Evolutionary conservation across 2,329 filamentous ascomycete genomes (phyloP).

Genomic region (Calonectria crousiana): DNA sequence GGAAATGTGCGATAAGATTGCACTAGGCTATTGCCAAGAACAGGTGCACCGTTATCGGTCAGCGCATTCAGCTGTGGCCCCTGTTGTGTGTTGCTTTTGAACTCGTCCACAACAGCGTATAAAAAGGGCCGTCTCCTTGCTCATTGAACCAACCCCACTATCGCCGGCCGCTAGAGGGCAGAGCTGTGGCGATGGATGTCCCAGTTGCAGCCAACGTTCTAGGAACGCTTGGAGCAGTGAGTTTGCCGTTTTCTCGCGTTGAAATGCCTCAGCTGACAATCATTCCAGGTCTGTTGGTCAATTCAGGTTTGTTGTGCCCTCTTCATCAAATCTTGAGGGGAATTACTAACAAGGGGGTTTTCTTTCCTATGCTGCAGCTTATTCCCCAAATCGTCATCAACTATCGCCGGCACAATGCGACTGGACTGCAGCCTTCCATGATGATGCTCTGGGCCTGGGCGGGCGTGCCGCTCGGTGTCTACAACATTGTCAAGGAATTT

Average conservation of each 20-base stretch:
- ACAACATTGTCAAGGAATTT: constrained; percentile 57
- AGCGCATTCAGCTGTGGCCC: background rate
- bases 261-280: constrained; percentile 17
- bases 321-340: background rate
- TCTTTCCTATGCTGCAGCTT: constrained; percentile 56
- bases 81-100: constrained; percentile 4
- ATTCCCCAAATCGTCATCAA: constrained; percentile 79
- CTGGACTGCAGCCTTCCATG: constrained; percentile 75
- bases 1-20: background rate
- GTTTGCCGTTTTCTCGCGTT: background rate
- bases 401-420: constrained; percentile 73
- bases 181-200: background rate
- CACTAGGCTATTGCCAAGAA: background rate
- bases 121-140: background rate
- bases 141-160: background rate
- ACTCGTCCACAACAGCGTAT: background rate
- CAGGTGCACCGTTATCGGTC: background rate
- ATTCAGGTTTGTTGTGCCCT: constrained; percentile 10
- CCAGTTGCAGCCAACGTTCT: constrained; percentile 17
- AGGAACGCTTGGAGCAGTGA: constrained; percentile 20
- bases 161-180: background rate
- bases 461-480: constrained; percentile 73
- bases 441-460: constrained; percentile 80
- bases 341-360: background rate
- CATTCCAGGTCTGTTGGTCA: constrained; percentile 12